phyloP scores from a whole-genome alignment of 2,329 filamentous ascomycete species.

The Blastomyces parvus region DNA sequence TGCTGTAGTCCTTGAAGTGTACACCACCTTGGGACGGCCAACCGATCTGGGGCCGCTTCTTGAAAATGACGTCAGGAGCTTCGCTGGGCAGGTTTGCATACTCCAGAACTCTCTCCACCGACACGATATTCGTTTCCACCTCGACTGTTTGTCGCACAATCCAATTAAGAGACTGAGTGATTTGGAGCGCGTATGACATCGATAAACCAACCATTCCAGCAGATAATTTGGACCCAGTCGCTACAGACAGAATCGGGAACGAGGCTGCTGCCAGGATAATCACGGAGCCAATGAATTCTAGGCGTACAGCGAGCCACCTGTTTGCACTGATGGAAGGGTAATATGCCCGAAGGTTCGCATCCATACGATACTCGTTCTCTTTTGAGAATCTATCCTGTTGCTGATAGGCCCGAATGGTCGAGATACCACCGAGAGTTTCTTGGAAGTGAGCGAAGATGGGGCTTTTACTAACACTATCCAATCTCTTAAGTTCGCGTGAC shows the following conservation, averaged over 20 bases:
- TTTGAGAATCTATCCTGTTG: constrained; percentile 78
- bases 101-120: constrained; percentile 92
- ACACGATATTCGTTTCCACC: constrained; percentile 99
- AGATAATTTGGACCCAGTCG: constrained; percentile 53
- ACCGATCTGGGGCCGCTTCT: constrained; percentile 73
- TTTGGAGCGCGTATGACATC: constrained; percentile 96
- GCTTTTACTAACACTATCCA: constrained; percentile 90
- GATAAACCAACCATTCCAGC: constrained; percentile 77
- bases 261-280: constrained; percentile 83
- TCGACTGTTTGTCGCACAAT: constrained; percentile 97
- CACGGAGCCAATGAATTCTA: constrained; percentile 90
- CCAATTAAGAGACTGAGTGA: constrained; percentile 96
- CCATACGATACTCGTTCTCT: constrained; percentile 96
- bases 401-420: constrained; percentile 88
- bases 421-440: constrained; percentile 86
- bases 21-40: constrained; percentile 89
- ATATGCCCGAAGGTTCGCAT: constrained; percentile 87
- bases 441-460: constrained; percentile 98
- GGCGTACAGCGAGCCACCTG: constrained; percentile 85
- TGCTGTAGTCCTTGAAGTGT: constrained; percentile 87
- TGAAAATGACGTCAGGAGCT: constrained; percentile 85
- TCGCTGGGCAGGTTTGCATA: constrained; percentile 87
- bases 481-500: constrained; percentile 87
- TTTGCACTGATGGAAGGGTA: constrained; percentile 93
- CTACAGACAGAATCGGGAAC: constrained; percentile 71